Evolutionary conservation across 2,329 filamentous ascomycete genomes (phyloP).

Genomic region (Orbilia quercus): DNA sequence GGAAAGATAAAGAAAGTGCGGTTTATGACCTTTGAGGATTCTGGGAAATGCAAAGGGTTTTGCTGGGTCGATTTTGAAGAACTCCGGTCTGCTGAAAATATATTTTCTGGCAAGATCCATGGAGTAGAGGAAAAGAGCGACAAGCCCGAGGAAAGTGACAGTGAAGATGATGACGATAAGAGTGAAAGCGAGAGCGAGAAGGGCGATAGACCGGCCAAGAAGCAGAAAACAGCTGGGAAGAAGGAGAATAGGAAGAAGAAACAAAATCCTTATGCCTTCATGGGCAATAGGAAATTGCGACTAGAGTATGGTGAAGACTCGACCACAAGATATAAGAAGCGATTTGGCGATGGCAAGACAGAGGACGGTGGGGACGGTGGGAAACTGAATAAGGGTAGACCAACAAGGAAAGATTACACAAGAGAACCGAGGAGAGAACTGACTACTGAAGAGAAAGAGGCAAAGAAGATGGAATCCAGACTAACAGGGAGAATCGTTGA

Average conservation of each 20-base stretch:
- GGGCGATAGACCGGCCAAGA: slow-evolving; percentile 63
- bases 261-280: slow-evolving; percentile 69
- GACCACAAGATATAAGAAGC: slow-evolving; percentile 87
- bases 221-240: slow-evolving; percentile 64
- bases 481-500: slow-evolving; percentile 80
- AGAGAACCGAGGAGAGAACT: slow-evolving; percentile 65
- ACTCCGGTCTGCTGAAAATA: slow-evolving; percentile 73
- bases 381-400: slow-evolving; percentile 58
- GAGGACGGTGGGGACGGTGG: slow-evolving; percentile 59
- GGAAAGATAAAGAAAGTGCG: slow-evolving; percentile 85
- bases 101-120: slow-evolving; percentile 50
- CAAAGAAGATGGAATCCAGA: slow-evolving; percentile 69
- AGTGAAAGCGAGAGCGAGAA: slow-evolving; percentile 57
- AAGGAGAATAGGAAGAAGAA: slow-evolving; percentile 70
- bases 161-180: slow-evolving; percentile 61
- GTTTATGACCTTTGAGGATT: slow-evolving; percentile 94
- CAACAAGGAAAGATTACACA: slow-evolving; percentile 62
- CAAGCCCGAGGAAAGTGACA: slow-evolving; percentile 60
- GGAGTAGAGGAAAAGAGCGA: slow-evolving; percentile 62
- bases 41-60: slow-evolving; percentile 97
- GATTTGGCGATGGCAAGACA: slow-evolving; percentile 58
- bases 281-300: slow-evolving; percentile 83
- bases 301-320: slow-evolving; percentile 95
- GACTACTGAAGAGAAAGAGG: slow-evolving; percentile 64
- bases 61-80: slow-evolving; percentile 94